Percentiles rank a stretch among this genome's conserved stretches.
These are phyloP conservation scores for Cladosporium oxysporum DNA, from an alignment of 2,329 filamentous ascomycete species.

Conservation along the genomic window DNA sequence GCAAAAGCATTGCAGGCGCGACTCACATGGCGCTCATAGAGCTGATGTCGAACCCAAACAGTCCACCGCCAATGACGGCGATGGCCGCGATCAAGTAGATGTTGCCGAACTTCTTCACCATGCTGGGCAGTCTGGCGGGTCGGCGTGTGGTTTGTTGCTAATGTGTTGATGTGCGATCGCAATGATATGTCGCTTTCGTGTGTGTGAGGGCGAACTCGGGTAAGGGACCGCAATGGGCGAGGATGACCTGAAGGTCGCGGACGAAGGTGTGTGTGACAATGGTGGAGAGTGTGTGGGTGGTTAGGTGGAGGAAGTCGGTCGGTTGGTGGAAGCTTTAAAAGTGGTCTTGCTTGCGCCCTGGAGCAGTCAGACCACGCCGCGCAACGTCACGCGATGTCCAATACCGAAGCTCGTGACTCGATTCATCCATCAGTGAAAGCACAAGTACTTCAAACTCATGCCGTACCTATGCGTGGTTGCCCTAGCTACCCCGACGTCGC, in stretches of 20 bases:
- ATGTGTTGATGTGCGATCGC: background rate
- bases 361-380: background rate
- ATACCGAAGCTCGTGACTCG: constrained; percentile 2
- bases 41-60: constrained; percentile 79
- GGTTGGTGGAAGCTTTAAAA: background rate
- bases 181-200: background rate
- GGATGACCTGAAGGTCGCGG: background rate
- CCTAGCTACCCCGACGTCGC: constrained; percentile 7
- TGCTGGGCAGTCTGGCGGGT: constrained; percentile 8
- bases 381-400: background rate
- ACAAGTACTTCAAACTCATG: background rate
- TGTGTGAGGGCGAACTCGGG: background rate
- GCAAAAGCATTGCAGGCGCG: background rate
- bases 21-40: constrained; percentile 62
- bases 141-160: background rate
- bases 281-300: background rate
- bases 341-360: background rate
- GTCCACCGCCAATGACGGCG: constrained; percentile 63
- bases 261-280: background rate
- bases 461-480: constrained; percentile 3
- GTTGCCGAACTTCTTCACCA: constrained; percentile 51
- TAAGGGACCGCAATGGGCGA: background rate
- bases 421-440: background rate
- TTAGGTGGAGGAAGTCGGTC: background rate
- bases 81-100: constrained; percentile 61